phyloP scores from a whole-genome alignment of 768 basidiomycete genomes.

The Pisolithus marmoratus region DNA sequence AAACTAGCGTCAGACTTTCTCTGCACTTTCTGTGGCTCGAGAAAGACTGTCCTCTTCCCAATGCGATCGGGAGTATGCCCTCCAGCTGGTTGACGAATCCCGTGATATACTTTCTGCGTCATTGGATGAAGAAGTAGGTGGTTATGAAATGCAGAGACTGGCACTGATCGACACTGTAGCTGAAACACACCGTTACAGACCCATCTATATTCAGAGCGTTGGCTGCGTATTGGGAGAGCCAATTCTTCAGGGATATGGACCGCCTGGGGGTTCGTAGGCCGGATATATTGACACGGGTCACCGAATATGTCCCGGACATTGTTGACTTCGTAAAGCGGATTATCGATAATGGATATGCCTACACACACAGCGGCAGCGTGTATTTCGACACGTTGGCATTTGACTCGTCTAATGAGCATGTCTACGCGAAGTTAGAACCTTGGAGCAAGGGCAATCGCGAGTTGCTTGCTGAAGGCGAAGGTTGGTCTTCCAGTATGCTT shows the following conservation, averaged over 20 bases:
- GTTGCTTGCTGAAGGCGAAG: conserved; percentile 88
- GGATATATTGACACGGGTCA: conserved; percentile 89
- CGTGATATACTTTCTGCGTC: conserved; percentile 69
- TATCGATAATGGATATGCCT: conserved; percentile 75
- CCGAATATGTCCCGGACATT: conserved; percentile 95
- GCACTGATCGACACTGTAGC: conserved; percentile 36
- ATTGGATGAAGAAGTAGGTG: conserved; percentile 67
- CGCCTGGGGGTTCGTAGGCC: conserved; percentile 83
- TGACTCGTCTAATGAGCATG: conserved; percentile 68
- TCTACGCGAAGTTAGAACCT: conserved; percentile 92
- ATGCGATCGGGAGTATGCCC: conserved; percentile 39
- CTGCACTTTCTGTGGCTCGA: conserved; percentile 50
- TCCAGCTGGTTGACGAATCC: conserved; percentile 63
- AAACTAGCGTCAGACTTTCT: conserved; percentile 42
- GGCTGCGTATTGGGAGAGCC: conserved; percentile 82
- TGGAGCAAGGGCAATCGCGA: conserved; percentile 94
- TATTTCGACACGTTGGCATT: conserved; percentile 89
- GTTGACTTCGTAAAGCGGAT: conserved; percentile 84
- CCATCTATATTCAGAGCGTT: conserved; percentile 78
- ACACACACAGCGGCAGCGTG: conserved; percentile 73
- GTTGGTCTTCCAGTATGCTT: conserved; percentile 32
- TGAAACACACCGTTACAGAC: conserved; percentile 76
- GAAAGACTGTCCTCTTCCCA: conserved; percentile 36
- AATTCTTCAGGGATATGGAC: conserved; percentile 90
- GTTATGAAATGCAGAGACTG: neutral